Evolutionary conservation across 1,284 basidiomycete species (phyloP).

Genomic region (Cryptococcus deneoformans): DNA sequence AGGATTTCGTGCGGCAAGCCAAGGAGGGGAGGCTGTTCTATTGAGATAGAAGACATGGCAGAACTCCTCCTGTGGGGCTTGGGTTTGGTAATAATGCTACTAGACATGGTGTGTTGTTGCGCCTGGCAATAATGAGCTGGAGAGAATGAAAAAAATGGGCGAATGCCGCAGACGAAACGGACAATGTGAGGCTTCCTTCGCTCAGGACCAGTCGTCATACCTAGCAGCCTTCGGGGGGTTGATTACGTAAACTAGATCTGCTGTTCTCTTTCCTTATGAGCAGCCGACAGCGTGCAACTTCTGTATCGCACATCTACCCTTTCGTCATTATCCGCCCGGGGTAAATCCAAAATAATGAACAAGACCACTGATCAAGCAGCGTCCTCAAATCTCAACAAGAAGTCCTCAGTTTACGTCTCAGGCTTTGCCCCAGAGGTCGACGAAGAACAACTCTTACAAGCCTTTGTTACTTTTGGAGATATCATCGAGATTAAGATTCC

Average conservation of each 20-base stretch:
- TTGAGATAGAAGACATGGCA: background rate
- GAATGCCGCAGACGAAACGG: too few species aligned
- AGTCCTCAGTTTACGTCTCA: conserved; percentile 44
- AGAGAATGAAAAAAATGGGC: too few species aligned
- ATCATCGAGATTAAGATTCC: conserved; percentile 48
- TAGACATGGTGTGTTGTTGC: background rate
- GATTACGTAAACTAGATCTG: too few species aligned
- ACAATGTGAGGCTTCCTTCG: too few species aligned
- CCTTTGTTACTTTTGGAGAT: conserved; percentile 48
- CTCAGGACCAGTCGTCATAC: too few species aligned
- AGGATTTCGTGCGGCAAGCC: conserved; percentile 31
- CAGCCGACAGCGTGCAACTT: too few species aligned
- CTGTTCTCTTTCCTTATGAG: too few species aligned
- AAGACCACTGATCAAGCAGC: conserved; percentile 9
- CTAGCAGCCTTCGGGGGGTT: too few species aligned
- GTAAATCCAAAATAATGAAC: conserved; percentile 6
- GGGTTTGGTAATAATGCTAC: background rate
- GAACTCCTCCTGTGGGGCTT: background rate
- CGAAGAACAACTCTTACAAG: conserved; percentile 45
- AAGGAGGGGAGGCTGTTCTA: background rate
- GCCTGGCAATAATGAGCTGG: too few species aligned
- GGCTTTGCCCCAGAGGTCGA: conserved; percentile 40
- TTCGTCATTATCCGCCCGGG: too few species aligned
- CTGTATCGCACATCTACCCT: too few species aligned
- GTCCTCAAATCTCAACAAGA: conserved; percentile 21